These are phyloP conservation scores for Leccinum pachyderme DNA, from an alignment of 1,284 basidiomycete species.

Conservation along the genomic window DNA sequence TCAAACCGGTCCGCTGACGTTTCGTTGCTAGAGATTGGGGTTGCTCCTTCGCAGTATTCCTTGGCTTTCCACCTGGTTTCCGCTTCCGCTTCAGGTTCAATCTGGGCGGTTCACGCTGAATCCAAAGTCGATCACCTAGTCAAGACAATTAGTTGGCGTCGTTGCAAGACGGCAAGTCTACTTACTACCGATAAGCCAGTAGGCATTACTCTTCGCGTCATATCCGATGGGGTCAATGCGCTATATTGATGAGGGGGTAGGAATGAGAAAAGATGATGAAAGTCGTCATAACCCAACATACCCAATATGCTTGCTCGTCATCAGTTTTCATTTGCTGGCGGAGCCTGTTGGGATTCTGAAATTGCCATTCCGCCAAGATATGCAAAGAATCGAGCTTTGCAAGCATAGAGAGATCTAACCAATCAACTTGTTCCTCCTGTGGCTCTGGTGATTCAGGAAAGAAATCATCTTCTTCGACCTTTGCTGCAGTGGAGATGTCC, in stretches of 20 bases:
- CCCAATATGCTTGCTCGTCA: slow-evolving; percentile 74
- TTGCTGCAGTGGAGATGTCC: slow-evolving; percentile 4
- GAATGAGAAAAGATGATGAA: background rate
- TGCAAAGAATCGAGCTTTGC: slow-evolving; percentile 77
- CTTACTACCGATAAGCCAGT: slow-evolving; percentile 84
- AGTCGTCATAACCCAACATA: slow-evolving; percentile 36
- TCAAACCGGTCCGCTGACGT: slow-evolving; percentile 21
- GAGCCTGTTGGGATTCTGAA: slow-evolving; percentile 67
- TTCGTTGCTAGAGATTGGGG: slow-evolving; percentile 20
- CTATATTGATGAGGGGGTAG: slow-evolving; percentile 37
- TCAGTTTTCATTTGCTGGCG: slow-evolving; percentile 73
- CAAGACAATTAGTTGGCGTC: slow-evolving; percentile 4
- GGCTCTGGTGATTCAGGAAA: slow-evolving; percentile 15
- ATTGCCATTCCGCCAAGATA: slow-evolving; percentile 75
- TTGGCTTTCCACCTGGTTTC: slow-evolving; percentile 27
- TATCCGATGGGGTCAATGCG: slow-evolving; percentile 87
- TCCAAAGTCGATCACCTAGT: slow-evolving; percentile 80
- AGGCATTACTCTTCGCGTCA: slow-evolving; percentile 78
- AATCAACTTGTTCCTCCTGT: slow-evolving; percentile 42
- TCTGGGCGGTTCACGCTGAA: slow-evolving; percentile 69
- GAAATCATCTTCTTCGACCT: slow-evolving; percentile 27
- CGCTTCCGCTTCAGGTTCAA: slow-evolving; percentile 60
- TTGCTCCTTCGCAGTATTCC: slow-evolving; percentile 27
- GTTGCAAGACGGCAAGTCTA: slow-evolving; percentile 7
- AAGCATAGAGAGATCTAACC: slow-evolving; percentile 68